Conservation (phyloP, 768 basidiomycete genomes). For the Russula abietina region DNA sequence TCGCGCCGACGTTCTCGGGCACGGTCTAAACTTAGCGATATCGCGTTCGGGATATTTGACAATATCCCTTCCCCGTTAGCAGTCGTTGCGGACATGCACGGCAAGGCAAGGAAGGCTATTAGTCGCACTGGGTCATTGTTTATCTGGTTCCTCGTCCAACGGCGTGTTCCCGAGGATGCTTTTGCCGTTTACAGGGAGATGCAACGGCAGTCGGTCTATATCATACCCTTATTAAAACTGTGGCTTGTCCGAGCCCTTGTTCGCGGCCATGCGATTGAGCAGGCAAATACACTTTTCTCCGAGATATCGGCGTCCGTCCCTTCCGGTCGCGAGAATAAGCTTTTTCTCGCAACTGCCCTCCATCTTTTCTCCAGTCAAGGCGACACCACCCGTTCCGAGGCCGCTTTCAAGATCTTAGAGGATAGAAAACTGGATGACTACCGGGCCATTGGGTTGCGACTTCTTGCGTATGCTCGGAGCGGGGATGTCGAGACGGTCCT, state of each 20-base stretch:
- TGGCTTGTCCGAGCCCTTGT: conserved; percentile 20
- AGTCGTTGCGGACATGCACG: conserved; percentile 8
- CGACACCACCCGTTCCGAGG: conserved; percentile 39
- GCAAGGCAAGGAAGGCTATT: not conserved
- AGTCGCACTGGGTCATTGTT: conserved; percentile 11
- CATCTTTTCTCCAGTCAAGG: conserved; percentile 50
- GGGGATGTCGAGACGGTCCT: conserved; percentile 39
- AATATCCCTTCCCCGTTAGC: conserved; percentile 13
- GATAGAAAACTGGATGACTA: conserved; percentile 28
- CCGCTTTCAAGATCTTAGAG: conserved; percentile 37
- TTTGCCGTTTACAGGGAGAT: conserved; percentile 20
- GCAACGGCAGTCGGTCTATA: conserved; percentile 10
- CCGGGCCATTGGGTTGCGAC: conserved; percentile 39
- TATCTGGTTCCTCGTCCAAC: conserved; percentile 15
- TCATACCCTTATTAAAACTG: conserved; percentile 5
- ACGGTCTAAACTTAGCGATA: not conserved
- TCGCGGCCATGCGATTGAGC: conserved; percentile 29
- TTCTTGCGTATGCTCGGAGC: conserved; percentile 51
- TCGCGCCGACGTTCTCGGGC: not conserved
- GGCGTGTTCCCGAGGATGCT: conserved; percentile 23
- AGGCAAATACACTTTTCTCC: conserved; percentile 42
- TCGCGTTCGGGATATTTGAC: conserved; percentile 15
- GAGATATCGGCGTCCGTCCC: conserved; percentile 28
- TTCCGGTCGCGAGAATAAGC: conserved; percentile 2
- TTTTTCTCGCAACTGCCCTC: conserved; percentile 40